phyloP scores from a whole-genome alignment of 2,329 filamentous ascomycete genomes.

The Pyrenochaeta sp. region DNA sequence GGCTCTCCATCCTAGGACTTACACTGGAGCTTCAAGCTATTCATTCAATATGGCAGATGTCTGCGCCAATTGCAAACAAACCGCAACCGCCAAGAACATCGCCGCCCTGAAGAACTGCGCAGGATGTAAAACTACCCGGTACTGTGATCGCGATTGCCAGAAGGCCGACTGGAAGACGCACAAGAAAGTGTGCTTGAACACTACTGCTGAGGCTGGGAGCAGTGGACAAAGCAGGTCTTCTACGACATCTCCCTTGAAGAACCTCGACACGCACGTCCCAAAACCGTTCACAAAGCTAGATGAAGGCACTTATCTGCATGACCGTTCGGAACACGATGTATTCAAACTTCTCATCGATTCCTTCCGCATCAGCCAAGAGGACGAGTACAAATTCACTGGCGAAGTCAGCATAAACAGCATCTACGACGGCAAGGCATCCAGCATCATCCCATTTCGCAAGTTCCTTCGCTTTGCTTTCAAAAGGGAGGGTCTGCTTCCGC shows the following conservation, averaged over 20 bases:
- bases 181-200: constrained; percentile 37
- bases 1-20: too few species aligned
- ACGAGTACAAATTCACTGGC: constrained; percentile 23
- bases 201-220: constrained; percentile 3
- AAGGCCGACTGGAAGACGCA: constrained; percentile 42
- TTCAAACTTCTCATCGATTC: constrained; percentile 42
- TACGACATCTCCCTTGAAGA: constrained; percentile 7
- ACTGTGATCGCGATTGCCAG: constrained; percentile 46
- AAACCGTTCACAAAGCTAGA: constrained; percentile 34
- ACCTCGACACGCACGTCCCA: constrained; percentile 24
- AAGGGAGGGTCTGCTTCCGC: constrained; percentile 21
- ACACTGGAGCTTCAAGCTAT: too few species aligned
- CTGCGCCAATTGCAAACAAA: constrained; percentile 27
- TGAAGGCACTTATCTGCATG: constrained; percentile 31
- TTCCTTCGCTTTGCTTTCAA: constrained; percentile 22
- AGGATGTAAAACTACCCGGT: constrained; percentile 37
- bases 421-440: constrained; percentile 21
- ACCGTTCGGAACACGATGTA: constrained; percentile 30
- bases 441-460: constrained; percentile 23
- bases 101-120: constrained; percentile 31
- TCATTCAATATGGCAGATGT: constrained; percentile 10
- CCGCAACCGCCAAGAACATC: constrained; percentile 13
- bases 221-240: constrained; percentile 6
- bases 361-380: constrained; percentile 34
- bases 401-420: constrained; percentile 20